phyloP scores from a whole-genome alignment of 257 asterid species.

The Solanum clarkiae region DNA sequence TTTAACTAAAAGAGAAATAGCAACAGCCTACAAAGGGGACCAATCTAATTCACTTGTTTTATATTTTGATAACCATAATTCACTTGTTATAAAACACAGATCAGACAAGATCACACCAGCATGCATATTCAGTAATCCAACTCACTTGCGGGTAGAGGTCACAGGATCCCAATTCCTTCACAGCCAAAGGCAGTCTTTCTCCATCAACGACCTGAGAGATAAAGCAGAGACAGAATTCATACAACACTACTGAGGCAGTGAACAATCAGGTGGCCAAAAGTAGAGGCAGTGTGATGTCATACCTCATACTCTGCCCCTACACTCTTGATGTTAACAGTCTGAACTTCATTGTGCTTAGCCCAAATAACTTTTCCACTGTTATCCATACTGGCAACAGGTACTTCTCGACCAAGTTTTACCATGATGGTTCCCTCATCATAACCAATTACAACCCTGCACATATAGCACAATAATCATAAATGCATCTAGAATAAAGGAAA shows the following conservation, averaged over 20 bases:
- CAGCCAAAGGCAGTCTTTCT: conserved; percentile 90
- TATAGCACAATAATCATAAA: conserved; percentile 6
- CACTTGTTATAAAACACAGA: background rate
- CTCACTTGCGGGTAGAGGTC: conserved; percentile 97
- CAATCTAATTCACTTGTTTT: background rate
- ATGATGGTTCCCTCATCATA: conserved; percentile 98
- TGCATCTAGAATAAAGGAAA: background rate
- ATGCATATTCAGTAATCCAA: background rate
- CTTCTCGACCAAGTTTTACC: conserved; percentile 98
- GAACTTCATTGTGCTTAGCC: conserved; percentile 98
- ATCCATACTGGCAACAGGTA: conserved; percentile 96
- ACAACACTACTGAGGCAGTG: background rate
- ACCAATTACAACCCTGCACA: conserved; percentile 82
- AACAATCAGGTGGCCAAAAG: background rate
- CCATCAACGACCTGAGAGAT: conserved; percentile 75
- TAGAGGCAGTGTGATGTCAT: background rate
- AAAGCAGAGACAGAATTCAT: background rate
- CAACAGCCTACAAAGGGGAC: background rate
- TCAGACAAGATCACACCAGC: background rate
- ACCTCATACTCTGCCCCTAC: conserved; percentile 92
- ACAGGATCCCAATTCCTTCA: conserved; percentile 92
- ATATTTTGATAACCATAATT: background rate
- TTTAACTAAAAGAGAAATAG: background rate
- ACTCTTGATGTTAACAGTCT: conserved; percentile 88
- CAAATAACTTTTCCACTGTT: conserved; percentile 91